These are phyloP conservation scores for Mucor mucedo DNA, from an alignment of 371 early-diverging fungal genomes.

Conservation along the genomic window DNA sequence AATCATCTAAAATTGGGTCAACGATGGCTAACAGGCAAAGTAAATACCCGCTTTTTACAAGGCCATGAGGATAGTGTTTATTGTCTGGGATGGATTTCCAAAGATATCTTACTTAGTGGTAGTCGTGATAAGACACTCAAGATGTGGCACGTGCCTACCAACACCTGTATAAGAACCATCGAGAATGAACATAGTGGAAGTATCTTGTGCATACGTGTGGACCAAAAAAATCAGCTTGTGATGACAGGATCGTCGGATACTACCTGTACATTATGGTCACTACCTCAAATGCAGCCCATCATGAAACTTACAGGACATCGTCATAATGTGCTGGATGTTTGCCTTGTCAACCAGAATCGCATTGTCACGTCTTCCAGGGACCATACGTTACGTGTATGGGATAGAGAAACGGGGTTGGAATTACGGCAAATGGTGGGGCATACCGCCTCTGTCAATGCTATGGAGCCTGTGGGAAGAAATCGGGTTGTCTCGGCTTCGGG, in stretches of 20 bases:
- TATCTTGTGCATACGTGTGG: conserved; percentile 88
- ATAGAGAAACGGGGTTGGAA: conserved; percentile 51
- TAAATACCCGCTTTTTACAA: conserved; percentile 47
- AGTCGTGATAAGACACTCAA: conserved; percentile 91
- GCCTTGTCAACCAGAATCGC: conserved; percentile 63
- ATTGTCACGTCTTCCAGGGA: conserved; percentile 89
- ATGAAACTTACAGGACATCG: conserved; percentile 71
- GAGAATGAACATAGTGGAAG: conserved; percentile 75
- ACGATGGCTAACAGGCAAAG: conserved; percentile 47
- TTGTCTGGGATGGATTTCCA: conserved; percentile 79
- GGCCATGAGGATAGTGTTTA: conserved; percentile 96
- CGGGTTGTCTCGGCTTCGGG: conserved; percentile 89
- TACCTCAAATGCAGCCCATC: conserved; percentile 46
- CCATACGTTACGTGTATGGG: conserved; percentile 54
- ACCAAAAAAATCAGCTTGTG: conserved; percentile 75
- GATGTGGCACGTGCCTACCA: conserved; percentile 77
- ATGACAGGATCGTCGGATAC: conserved; percentile 93
- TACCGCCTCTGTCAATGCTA: conserved; percentile 87
- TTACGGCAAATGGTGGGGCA: conserved; percentile 79
- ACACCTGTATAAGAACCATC: conserved; percentile 63
- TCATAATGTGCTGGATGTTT: conserved; percentile 81
- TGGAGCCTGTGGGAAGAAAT: conserved; percentile 66
- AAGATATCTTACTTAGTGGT: conserved; percentile 86
- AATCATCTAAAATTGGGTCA: conserved; percentile 30
- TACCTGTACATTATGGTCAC: conserved; percentile 89